Evolutionary conservation across 257 asterid species (phyloP).

Genomic region (Lithospermum erythrorhizon): DNA sequence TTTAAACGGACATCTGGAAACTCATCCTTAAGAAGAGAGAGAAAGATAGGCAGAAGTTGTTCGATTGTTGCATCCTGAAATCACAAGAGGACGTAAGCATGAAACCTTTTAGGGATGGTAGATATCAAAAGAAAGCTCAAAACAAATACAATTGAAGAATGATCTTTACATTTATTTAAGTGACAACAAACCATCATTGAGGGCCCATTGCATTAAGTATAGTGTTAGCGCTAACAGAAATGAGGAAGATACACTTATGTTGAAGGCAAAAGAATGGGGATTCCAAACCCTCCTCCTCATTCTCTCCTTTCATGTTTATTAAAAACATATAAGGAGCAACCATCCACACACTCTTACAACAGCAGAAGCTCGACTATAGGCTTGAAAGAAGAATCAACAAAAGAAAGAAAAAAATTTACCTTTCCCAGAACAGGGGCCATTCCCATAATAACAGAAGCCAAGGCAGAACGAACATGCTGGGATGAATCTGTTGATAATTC

Average conservation of each 20-base stretch:
- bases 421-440: conserved; percentile 34
- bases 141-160: background rate
- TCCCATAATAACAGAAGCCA: conserved; percentile 42
- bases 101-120: background rate
- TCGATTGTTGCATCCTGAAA: conserved; percentile 76
- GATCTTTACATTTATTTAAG: no score
- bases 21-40: conserved; percentile 81
- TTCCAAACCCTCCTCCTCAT: no score
- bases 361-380: background rate
- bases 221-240: background rate
- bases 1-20: conserved; percentile 83
- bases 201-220: background rate
- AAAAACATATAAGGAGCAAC: no score
- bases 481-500: conserved; percentile 34
- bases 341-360: background rate
- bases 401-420: conserved; percentile 12
- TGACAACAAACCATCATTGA: background rate
- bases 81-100: conserved; percentile 11
- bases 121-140: background rate
- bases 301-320: no score
- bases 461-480: conserved; percentile 39
- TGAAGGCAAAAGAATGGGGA: background rate
- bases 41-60: conserved; percentile 86
- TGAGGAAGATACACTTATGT: background rate
- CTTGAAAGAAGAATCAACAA: background rate